Base-by-base conservation (phyloP, 306 rosid genomes). In the Delonix regia region DNA sequence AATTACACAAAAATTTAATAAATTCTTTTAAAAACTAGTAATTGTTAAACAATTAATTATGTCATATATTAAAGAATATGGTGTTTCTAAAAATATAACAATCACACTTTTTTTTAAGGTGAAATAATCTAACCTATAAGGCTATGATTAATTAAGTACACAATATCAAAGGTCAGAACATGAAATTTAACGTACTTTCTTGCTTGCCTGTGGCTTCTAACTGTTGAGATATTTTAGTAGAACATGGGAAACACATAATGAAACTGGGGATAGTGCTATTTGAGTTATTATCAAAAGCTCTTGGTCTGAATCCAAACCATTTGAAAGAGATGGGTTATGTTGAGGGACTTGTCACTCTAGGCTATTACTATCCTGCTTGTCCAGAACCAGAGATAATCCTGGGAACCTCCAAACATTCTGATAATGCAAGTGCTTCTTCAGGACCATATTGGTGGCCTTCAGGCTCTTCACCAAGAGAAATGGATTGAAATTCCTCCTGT, bases 311-410 rank as follows among this genome's bases (percentile, higher is more conserved):
- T 27, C 59, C 81, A 77, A 68, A 21, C n/a, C 55, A 76, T 34
- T 78, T 86, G 51, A 80, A n/a, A 21, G 81, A 80, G 13, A 80
- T 80, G 52, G 87, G 78, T 55, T 86, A 85, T 44, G 16, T 24
- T 16, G 81, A 80, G 33, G 78, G 86, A 0, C 44, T 79, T 19
- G 0, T 27, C 0, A 60, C 48, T 14, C 27, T 70, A 25, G 9
- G 85, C 66, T 87, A 83, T 64, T 78, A 69, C 65, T 83, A 80
- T 71, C 89, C 83, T 6, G 24, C 83, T 1, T 83, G 87, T 45
- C 83, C 87, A 10, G 79, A 86, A 41, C 89, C 87, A 36, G 65
- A 86, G 38, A 30, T 86, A n/a, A 83, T 87, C 6, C 4, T 86
- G 59, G 89, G 89, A 57, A 30, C 79, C 3, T 1, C 7, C n/a